A percentile compares a stretch with the other conserved stretches of the same genome.
Conservation (phyloP, 345 rosid genomes). For the Populus pruinosa region DNA sequence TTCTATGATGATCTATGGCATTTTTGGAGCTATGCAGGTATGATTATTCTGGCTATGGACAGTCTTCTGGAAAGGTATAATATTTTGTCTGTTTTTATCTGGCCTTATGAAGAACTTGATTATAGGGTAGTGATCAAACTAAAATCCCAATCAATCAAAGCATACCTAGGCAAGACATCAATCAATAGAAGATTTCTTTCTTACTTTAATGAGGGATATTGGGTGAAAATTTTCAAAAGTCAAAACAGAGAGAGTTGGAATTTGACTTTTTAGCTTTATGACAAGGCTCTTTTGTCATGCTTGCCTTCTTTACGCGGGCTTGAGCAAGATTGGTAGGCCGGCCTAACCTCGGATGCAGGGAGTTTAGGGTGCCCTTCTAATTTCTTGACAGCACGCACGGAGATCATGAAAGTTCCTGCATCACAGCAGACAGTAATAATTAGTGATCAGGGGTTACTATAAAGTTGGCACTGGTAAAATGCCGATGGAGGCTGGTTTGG, state of each 20-base stretch:
- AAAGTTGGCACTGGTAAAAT: too few relatives aligned
- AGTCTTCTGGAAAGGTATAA: conserved; percentile 82
- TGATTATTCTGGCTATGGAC: conserved; percentile 91
- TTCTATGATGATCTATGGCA: background rate
- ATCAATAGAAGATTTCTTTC: background rate
- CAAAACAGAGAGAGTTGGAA: background rate
- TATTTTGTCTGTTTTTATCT: background rate
- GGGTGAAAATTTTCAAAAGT: background rate
- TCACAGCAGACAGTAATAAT: background rate
- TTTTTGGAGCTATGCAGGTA: conserved; percentile 44
- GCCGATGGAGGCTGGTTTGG: too few relatives aligned
- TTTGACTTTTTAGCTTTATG: background rate
- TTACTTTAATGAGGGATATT: background rate
- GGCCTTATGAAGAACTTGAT: background rate
- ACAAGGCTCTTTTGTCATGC: background rate
- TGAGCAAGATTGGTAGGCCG: background rate
- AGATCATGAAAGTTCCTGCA: background rate
- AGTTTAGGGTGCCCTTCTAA: background rate
- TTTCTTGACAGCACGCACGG: background rate
- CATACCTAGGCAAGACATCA: background rate
- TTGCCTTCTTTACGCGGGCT: background rate
- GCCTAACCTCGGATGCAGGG: background rate
- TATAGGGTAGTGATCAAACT: background rate
- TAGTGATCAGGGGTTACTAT: background rate
- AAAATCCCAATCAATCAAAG: background rate